phyloP scores from a whole-genome alignment of 257 asterid genomes.

The Petrea volubilis region DNA sequence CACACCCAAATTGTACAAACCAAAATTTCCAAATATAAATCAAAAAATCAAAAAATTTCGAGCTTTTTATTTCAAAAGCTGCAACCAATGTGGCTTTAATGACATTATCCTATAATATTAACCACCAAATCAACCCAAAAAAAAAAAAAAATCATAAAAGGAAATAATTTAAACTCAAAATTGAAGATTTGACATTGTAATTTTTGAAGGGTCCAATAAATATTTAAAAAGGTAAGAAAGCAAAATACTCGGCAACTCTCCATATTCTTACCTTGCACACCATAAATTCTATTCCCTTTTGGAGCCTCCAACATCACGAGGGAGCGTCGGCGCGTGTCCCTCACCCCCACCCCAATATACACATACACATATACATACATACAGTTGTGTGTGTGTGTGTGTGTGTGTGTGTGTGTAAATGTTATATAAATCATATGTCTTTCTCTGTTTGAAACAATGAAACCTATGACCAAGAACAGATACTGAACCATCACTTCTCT shows the following conservation, averaged over 20 bases:
- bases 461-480: neutral
- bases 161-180: neutral
- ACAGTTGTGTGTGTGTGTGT: neutral
- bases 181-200: neutral
- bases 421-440: neutral
- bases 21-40: neutral
- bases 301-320: conserved; percentile 44
- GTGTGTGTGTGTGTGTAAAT: neutral
- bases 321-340: conserved; percentile 46
- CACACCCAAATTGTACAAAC: neutral
- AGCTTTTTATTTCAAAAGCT: neutral
- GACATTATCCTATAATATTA: conserved; percentile 1
- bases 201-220: conserved; percentile 1
- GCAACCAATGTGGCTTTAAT: neutral
- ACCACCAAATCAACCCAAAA: neutral
- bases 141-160: neutral
- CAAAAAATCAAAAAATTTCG: neutral
- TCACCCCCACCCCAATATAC: neutral
- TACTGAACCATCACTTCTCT: neutral
- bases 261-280: conserved; percentile 33
- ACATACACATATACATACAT: neutral
- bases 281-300: conserved; percentile 22
- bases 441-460: conserved; percentile 1
- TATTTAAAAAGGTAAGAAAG: neutral
- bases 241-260: conserved; percentile 2